phyloP scores from a whole-genome alignment of 225 moss, liverwort and hornwort species.

The Rhytidiadelphus loreus region DNA sequence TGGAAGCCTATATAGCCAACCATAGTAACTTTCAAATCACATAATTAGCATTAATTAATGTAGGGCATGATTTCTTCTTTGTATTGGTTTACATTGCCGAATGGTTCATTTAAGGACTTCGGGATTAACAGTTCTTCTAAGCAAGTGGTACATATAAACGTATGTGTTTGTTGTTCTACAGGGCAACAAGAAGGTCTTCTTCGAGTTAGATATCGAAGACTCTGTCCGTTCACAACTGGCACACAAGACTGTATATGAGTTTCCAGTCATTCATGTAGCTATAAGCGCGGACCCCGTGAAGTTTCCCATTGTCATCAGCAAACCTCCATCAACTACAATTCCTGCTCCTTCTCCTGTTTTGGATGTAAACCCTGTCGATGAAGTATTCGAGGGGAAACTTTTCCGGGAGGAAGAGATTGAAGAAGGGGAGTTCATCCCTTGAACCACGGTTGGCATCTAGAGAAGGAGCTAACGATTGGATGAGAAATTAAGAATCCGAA shows the following conservation, averaged over 20 bases:
- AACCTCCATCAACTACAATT: not conserved
- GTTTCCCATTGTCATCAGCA: slow-evolving; percentile 19
- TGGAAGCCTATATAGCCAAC: not conserved
- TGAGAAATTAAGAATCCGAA: not conserved
- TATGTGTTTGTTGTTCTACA: slow-evolving; percentile 11
- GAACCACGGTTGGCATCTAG: not conserved
- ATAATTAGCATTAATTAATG: not conserved
- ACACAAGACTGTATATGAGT: slow-evolving; percentile 70
- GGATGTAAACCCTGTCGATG: slow-evolving; percentile 10
- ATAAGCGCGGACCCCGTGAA: slow-evolving; percentile 26
- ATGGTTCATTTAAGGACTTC: not conserved
- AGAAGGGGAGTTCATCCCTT: slow-evolving; percentile 71
- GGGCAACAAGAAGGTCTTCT: slow-evolving; percentile 50
- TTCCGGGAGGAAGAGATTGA: slow-evolving; percentile 74
- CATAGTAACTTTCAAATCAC: not conserved
- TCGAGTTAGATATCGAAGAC: slow-evolving; percentile 39
- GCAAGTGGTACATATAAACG: not conserved
- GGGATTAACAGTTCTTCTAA: not conserved
- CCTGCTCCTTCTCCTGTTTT: not conserved
- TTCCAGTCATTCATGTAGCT: slow-evolving; percentile 62
- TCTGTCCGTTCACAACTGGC: slow-evolving; percentile 58
- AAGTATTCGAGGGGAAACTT: slow-evolving; percentile 30
- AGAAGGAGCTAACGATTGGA: not conserved
- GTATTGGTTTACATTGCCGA: not conserved
- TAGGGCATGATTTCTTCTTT: not conserved